Conservation (phyloP, 371 early-diverging fungal genomes). For the Rhizomucor pusillus region DNA sequence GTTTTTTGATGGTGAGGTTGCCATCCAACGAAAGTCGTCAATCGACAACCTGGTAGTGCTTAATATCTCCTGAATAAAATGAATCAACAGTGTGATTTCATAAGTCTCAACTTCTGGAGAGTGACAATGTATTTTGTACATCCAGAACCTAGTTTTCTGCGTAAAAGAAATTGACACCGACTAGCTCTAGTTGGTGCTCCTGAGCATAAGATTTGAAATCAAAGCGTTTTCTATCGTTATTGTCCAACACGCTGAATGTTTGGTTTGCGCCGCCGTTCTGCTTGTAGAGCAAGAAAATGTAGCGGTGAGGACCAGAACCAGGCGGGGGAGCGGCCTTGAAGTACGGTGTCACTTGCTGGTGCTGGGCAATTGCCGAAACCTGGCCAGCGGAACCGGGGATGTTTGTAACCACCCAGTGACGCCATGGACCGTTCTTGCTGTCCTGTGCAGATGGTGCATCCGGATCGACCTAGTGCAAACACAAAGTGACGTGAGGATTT, state of each 20-base stretch:
- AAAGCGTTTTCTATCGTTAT: conserved; percentile 38
- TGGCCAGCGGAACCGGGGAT: conserved; percentile 36
- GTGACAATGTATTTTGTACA: too few relatives aligned
- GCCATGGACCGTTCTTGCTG: conserved; percentile 51
- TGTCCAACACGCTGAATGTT: conserved; percentile 13
- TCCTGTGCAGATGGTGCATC: conserved; percentile 61
- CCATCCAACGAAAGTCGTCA: too few relatives aligned
- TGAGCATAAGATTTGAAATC: conserved; percentile 46
- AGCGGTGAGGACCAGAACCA: conserved; percentile 60
- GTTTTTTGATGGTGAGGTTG: too few relatives aligned
- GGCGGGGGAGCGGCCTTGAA: conserved; percentile 57
- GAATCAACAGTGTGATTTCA: too few relatives aligned
- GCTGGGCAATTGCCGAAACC: conserved; percentile 7
- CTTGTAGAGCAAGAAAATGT: conserved; percentile 61
- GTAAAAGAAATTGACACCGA: conserved; percentile 59
- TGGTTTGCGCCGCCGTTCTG: conserved; percentile 29
- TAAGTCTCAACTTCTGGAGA: too few relatives aligned
- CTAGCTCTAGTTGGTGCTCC: conserved; percentile 45
- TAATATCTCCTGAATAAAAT: too few relatives aligned
- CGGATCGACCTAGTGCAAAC: conserved; percentile 49
- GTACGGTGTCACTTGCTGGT: conserved; percentile 35
- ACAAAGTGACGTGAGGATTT: neutral
- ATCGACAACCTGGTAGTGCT: too few relatives aligned
- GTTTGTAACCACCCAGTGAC: conserved; percentile 65
- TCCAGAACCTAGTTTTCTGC: too few relatives aligned